Evolutionary conservation across 2,329 filamentous ascomycete genomes (phyloP).

Genomic region (Helicocarpus griseus): DNA sequence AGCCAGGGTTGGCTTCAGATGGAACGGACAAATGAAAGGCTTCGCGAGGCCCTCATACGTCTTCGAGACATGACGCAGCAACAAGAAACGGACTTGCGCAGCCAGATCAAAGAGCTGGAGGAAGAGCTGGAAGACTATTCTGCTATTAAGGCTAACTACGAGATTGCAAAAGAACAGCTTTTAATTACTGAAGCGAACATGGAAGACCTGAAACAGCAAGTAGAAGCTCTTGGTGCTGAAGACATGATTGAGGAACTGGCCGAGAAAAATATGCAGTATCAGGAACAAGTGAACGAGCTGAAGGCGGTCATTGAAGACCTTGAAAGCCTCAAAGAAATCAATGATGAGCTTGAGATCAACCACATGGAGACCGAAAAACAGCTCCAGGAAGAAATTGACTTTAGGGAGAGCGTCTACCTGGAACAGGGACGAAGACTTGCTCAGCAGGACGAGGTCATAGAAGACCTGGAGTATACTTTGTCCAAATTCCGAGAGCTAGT

Average conservation of each 20-base stretch:
- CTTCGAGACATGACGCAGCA: constrained; percentile 81
- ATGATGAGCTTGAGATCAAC: constrained; percentile 88
- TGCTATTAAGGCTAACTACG: constrained; percentile 58
- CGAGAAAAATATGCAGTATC: constrained; percentile 74
- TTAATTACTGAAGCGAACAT: constrained; percentile 62
- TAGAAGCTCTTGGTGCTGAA: constrained; percentile 82
- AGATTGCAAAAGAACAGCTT: constrained; percentile 62
- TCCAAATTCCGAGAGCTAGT: constrained; percentile 84
- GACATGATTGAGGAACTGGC: constrained; percentile 90
- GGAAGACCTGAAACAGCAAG: constrained; percentile 79
- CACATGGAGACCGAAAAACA: constrained; percentile 90
- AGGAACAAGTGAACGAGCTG: constrained; percentile 74
- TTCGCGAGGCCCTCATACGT: constrained; percentile 74
- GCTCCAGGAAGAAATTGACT: constrained; percentile 85
- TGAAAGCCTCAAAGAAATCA: constrained; percentile 81
- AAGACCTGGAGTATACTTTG: constrained; percentile 84
- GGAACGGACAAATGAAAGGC: constrained; percentile 78
- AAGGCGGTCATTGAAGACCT: constrained; percentile 75
- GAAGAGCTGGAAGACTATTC: constrained; percentile 61
- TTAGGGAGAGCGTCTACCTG: constrained; percentile 72
- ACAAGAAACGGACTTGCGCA: constrained; percentile 67
- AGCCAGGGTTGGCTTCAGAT: constrained; percentile 85
- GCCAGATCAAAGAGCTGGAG: constrained; percentile 64
- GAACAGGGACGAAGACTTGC: constrained; percentile 65
- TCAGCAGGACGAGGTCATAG: constrained; percentile 69